Evolutionary conservation across 768 basidiomycete genomes (phyloP).

Genomic region (Hygrophorus pudorinus): DNA sequence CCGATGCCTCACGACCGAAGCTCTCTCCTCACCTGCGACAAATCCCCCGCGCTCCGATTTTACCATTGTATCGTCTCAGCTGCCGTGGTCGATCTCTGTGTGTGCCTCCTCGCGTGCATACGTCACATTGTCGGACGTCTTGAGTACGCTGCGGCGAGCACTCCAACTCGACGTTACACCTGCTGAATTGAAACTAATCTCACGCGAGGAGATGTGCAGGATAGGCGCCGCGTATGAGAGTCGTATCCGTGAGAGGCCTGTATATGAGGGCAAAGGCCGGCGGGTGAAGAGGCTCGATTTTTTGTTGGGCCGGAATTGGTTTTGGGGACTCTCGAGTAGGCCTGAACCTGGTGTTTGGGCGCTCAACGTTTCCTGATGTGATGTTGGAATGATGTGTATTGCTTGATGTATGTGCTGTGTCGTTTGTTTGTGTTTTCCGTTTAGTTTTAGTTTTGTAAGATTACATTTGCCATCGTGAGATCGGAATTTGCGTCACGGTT

Average conservation of each 20-base stretch:
- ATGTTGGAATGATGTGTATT: no score
- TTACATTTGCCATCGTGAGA: no score
- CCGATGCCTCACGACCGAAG: background rate
- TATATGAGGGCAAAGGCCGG: constrained; percentile 35
- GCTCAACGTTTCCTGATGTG: constrained; percentile 11
- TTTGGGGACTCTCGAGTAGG: constrained; percentile 18
- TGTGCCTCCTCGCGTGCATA: constrained; percentile 1
- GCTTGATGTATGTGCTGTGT: no score
- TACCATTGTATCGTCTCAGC: constrained; percentile 19
- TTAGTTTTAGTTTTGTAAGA: no score
- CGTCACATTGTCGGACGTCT: constrained; percentile 27
- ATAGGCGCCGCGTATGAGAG: no score
- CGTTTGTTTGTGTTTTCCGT: no score
- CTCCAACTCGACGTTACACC: no score
- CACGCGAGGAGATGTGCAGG: no score
- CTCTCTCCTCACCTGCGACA: constrained; percentile 23
- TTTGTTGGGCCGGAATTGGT: constrained; percentile 27
- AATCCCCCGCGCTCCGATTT: constrained; percentile 24
- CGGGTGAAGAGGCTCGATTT: constrained; percentile 51
- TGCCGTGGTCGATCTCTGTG: constrained; percentile 28
- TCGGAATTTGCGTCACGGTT: no score
- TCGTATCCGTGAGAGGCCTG: no score
- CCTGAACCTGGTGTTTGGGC: constrained; percentile 28
- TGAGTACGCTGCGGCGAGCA: constrained; percentile 32
- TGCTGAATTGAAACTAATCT: no score